Base-by-base conservation (phyloP, 2,329 filamentous ascomycete genomes). In the Blastomyces percursus region DNA sequence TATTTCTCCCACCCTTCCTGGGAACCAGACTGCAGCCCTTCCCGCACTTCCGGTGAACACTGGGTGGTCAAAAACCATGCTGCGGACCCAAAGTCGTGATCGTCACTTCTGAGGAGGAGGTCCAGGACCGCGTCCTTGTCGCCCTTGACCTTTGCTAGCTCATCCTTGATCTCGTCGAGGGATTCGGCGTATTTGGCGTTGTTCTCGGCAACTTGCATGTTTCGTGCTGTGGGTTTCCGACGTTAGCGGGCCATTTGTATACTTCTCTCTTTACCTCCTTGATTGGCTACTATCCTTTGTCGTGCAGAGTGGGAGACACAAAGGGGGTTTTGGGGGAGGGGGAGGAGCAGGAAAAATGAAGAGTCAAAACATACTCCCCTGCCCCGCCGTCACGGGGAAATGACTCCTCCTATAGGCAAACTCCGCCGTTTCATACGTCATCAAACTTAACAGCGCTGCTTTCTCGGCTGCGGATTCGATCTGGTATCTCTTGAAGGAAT, bases 331-430 rank as follows among this genome's bases (percentile, higher is more conserved):
- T n/a, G 3, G 14, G 16, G 16, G 6, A 4, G 42, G 42, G 12
- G 42, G 19, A n/a, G 2, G 42, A 5, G 2, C 44, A 32, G 27
- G 19, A 35, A 42, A 40, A 32, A 42, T 16, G 7, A 12, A 56
- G 30, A 30, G 14, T 24, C n/a, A 14, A 51, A 58, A 67, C 64
- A 38, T 65, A 67, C 64, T 64, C 19, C 66, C 66, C 50, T 67
- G 87, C 9, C 89, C 89, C 0, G 86, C 80, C 0, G 76, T 51
- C 19, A 71, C 73, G 0, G 81, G 82, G 76, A 73, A 82, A 68
- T 85, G 78, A 75, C 91, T 90, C 73, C 80, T 81, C 74, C 87
- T 89, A 81, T 84, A 92, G 69, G 82, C 80, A 76, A 92, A 89
- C 65, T 86, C 80, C 27, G 63, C 84, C 1, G 83, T 85, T 77